A percentile compares a stretch with the other conserved stretches of the same genome.
These are phyloP conservation scores for Lathyrus oleraceus DNA, from an alignment of 306 rosid genomes.

Conservation along the genomic window DNA sequence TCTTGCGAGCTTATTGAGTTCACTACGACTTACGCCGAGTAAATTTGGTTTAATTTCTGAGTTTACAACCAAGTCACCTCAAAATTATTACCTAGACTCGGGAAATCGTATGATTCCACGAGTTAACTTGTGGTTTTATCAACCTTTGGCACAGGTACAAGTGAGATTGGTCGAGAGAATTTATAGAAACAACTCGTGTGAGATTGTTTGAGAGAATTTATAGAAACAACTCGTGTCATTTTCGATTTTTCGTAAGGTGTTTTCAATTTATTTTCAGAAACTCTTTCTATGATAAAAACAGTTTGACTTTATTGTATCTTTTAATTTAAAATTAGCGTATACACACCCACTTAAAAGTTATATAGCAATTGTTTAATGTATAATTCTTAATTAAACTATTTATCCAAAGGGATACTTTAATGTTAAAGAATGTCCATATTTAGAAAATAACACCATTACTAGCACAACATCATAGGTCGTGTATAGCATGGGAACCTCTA, in stretches of 20 bases:
- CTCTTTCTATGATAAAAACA: neutral
- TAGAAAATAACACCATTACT: neutral
- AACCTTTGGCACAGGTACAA: neutral
- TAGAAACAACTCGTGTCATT: neutral
- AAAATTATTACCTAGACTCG: neutral
- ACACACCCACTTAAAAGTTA: neutral
- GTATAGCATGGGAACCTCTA: conserved; percentile 1
- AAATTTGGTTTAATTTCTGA: neutral
- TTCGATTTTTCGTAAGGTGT: neutral
- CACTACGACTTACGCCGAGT: neutral
- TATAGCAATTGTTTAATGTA: too few species aligned
- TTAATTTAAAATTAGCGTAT: neutral
- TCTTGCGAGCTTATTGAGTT: neutral
- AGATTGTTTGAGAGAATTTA: neutral
- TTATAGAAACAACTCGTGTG: neutral
- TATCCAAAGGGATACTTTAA: neutral
- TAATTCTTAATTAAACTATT: neutral
- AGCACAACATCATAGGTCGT: neutral
- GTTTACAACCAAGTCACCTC: neutral
- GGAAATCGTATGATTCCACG: neutral
- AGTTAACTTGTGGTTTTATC: neutral
- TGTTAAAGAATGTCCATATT: neutral
- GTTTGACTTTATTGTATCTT: neutral
- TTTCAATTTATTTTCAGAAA: neutral
- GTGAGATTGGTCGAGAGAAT: neutral